Evolutionary conservation across 352 stramenopile genomes (phyloP).

Genomic region (Pythium insidiosum): DNA sequence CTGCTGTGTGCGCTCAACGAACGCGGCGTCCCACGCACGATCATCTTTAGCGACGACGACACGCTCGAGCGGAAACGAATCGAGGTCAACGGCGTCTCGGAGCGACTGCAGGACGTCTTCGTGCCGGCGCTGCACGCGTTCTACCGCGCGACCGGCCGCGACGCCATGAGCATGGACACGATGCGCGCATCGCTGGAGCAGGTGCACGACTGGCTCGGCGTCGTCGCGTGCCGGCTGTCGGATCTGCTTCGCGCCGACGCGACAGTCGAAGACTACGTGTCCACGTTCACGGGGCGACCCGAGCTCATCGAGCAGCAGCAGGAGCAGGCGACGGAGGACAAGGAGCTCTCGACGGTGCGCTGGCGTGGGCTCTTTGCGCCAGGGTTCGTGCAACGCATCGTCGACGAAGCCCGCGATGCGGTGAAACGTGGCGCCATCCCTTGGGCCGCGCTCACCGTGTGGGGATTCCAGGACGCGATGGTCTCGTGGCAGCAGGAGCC

Average conservation of each 20-base stretch:
- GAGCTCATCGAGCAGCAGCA: conserved; percentile 29
- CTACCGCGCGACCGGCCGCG: conserved; percentile 11
- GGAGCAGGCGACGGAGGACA: conserved; percentile 23
- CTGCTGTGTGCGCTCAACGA: conserved; percentile 68
- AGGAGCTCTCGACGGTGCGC: conserved; percentile 40
- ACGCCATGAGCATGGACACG: conserved; percentile 8
- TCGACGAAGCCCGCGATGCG: conserved; percentile 38
- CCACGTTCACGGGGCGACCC: conserved; percentile 41
- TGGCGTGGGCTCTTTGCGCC: conserved; percentile 68
- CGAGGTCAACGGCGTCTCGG: conserved; percentile 43
- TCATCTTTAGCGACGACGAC: conserved; percentile 68
- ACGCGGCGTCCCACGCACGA: conserved; percentile 43
- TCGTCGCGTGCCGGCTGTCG: conserved; percentile 52
- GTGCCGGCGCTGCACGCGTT: conserved; percentile 47
- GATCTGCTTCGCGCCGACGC: conserved; percentile 37
- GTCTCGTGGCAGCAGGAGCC: conserved; percentile 56
- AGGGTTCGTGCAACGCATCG: conserved; percentile 39
- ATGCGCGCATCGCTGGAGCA: conserved; percentile 28
- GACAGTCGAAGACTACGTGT: conserved; percentile 68
- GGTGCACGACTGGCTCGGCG: conserved; percentile 70
- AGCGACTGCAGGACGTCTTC: conserved; percentile 34
- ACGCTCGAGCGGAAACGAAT: conserved; percentile 46
- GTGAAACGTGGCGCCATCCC: conserved; percentile 41
- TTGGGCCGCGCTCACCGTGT: conserved; percentile 71
- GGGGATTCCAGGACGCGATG: conserved; percentile 67